Evolutionary conservation across 306 rosid species (phyloP), one percentile per base, ranked within the genome.

Genomic region (Prunus davidiana): DNA sequence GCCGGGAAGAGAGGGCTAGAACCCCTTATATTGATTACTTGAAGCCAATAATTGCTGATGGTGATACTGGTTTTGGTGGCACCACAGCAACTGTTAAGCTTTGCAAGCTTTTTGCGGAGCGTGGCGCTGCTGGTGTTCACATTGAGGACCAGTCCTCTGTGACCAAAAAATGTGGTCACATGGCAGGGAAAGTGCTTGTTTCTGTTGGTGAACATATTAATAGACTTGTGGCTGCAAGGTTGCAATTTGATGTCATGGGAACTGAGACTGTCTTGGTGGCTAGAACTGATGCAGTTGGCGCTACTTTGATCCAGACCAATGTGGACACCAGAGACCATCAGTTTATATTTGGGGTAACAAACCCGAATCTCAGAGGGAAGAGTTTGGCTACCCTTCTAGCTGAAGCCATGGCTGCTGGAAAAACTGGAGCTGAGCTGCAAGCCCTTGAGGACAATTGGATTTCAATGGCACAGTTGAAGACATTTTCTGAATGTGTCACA

Each of bases 121-220:
- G 97, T 8, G 99, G 99, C 8, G 99, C 98, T 0, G 97, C 99
- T 3, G 99, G 99, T 0, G 90, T 95, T 49, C 99, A 95, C 86
- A 92, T 95, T 52, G 99, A 95, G 84, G 99, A 95, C 80, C 99
- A 95, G 76, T 88, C 93, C 50, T 91, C 99, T 1, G 87, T 89
- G 60, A 89, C 97, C 12, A 95, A 95, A 57, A 95, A 95, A 84
- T 95, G 99, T 67, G 98, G 99, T 30, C 99, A 95, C 87, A 91
- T 95, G 99, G 99, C 97, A 0, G 97, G 97, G 22, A 95, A 95
- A 77, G 99, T 95, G 30, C 86, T 95, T 1, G 99, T 92, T 54
- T 82, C 97, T 3, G 84, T 82, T 1, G 89, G 93, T 46, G 99
- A 95, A 38, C 97, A 95, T 61, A 91, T 95, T 76, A 95, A 95